A percentile compares a stretch with the other conserved stretches of the same genome.
Conservation (phyloP, 495 filamentous ascomycete species). For the Penicillium malachiteum region DNA sequence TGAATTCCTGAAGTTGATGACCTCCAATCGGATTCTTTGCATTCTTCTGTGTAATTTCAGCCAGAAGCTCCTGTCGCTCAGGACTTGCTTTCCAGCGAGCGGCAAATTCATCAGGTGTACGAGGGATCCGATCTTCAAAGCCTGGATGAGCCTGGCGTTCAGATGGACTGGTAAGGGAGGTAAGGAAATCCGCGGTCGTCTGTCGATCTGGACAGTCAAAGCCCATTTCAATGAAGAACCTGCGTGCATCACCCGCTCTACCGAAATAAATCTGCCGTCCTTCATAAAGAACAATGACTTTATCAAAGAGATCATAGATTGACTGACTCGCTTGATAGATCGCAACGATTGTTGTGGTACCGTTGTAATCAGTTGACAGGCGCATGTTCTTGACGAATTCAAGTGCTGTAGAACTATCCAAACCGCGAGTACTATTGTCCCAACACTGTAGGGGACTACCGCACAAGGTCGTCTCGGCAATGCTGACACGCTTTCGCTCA, state of each 20-base stretch:
- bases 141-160: slow-evolving; percentile 65
- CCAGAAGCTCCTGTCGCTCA: slow-evolving; percentile 62
- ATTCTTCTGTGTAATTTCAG: slow-evolving; percentile 72
- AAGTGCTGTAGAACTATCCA: slow-evolving; percentile 79
- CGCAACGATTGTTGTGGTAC: slow-evolving; percentile 69
- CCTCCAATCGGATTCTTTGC: slow-evolving; percentile 60
- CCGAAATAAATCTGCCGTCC: slow-evolving; percentile 85
- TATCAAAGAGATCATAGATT: slow-evolving; percentile 78
- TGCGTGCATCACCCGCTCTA: slow-evolving; percentile 55
- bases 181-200: slow-evolving; percentile 78
- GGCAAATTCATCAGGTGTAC: slow-evolving; percentile 77
- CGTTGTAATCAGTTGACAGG: slow-evolving; percentile 62
- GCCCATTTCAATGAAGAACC: slow-evolving; percentile 72
- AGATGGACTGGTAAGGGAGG: slow-evolving; percentile 69
- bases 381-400: slow-evolving; percentile 73
- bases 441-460: slow-evolving; percentile 74
- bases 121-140: slow-evolving; percentile 63
- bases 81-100: slow-evolving; percentile 69
- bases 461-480: slow-evolving; percentile 68
- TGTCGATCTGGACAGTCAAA: slow-evolving; percentile 71
- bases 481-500: slow-evolving; percentile 80
- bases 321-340: slow-evolving; percentile 81
- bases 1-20: slow-evolving; percentile 65
- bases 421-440: slow-evolving; percentile 75
- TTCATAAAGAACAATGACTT: slow-evolving; percentile 75